phyloP scores from a whole-genome alignment of 768 basidiomycete genomes.

The Psilocybe tampanensis region DNA sequence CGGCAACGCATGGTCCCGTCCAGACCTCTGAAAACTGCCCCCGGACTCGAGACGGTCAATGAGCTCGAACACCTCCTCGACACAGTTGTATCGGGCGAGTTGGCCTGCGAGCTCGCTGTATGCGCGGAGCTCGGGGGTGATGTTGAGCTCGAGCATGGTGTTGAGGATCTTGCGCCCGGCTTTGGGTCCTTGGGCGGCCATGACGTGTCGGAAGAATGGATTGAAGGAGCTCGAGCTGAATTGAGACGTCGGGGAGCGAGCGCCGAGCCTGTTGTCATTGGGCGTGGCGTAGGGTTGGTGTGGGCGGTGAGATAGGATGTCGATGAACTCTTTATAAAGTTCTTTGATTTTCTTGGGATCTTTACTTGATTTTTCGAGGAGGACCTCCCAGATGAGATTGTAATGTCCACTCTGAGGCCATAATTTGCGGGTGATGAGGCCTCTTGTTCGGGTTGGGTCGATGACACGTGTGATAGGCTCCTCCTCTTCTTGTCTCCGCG shows the following conservation, averaged over 20 bases:
- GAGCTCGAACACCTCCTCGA: slow-evolving; percentile 37
- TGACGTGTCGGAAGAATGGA: slow-evolving; percentile 51
- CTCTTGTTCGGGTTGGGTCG: not conserved
- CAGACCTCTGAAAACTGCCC: not conserved
- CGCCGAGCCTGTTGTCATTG: not conserved
- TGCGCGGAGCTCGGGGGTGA: slow-evolving; percentile 48
- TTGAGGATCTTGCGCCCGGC: slow-evolving; percentile 41
- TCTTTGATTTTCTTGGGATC: slow-evolving; percentile 22
- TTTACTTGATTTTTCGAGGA: slow-evolving; percentile 26
- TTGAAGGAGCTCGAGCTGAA: slow-evolving; percentile 40
- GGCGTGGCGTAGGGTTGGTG: not conserved
- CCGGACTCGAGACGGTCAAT: slow-evolving; percentile 42
- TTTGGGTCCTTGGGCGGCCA: slow-evolving; percentile 27
- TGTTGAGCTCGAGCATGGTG: slow-evolving; percentile 53
- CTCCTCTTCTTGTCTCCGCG: not conserved
- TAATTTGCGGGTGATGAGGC: slow-evolving; percentile 24
- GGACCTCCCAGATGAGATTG: slow-evolving; percentile 43
- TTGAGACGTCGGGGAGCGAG: slow-evolving; percentile 6
- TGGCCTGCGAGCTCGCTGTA: slow-evolving; percentile 51
- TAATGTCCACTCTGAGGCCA: slow-evolving; percentile 36
- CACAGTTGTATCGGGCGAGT: slow-evolving; percentile 44
- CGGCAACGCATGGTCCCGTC: slow-evolving; percentile 15
- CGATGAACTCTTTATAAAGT: slow-evolving; percentile 48
- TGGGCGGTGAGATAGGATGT: not conserved
- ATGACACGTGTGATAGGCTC: not conserved